Base-by-base conservation (phyloP, 2,329 filamentous ascomycete genomes). In the Cordyceps cateniannulata region DNA sequence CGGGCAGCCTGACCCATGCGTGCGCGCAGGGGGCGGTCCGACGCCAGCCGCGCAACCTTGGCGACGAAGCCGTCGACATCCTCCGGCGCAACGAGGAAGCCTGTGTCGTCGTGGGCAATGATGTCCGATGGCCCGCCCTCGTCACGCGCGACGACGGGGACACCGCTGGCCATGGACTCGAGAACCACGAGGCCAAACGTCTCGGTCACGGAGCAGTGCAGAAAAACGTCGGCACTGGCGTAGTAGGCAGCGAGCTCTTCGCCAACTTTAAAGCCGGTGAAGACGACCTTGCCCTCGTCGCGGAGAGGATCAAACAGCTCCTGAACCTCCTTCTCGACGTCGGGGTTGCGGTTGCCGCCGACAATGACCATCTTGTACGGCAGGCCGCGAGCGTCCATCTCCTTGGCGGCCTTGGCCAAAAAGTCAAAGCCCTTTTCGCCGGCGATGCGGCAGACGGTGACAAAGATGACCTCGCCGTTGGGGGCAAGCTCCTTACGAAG, bases 401-500 rank as follows among this genome's bases (percentile, higher is more conserved):
- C 77, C 45, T 73, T 74, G 14, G 80, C 81, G 1, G 77, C 84
- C 56, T 80, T 72, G 5, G 86, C 82, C 25, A 90, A 76, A 66
- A 89, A 90, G 50, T 84, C 82, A 66, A 89, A 89, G 0, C 87
- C 86, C 68, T 90, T 90, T 69, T 90, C 87, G 1, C 85, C 85
- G 0, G 87, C 86, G 25, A 90, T 76, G 32, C 87, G 81, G 3
- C 85, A 86, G 10, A 89, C 85, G 38, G 82, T 88, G 58, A 87
- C 78, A 27, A 90, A 79, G 50, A 90, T 82, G 63, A 86, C 76
- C 69, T 89, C 85, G 44, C 82, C 83, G 55, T 83, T 79, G 0
- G 85, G 85, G 0, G 85, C 85, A 27, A 89, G 76, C 55, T 79
- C 66, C 9, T 70, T 73, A 18, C 85, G 78, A 61, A 86, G 78